These are phyloP conservation scores for Globisporangium mamillatum DNA, from an alignment of 352 stramenopile genomes.

Conservation along the genomic window DNA sequence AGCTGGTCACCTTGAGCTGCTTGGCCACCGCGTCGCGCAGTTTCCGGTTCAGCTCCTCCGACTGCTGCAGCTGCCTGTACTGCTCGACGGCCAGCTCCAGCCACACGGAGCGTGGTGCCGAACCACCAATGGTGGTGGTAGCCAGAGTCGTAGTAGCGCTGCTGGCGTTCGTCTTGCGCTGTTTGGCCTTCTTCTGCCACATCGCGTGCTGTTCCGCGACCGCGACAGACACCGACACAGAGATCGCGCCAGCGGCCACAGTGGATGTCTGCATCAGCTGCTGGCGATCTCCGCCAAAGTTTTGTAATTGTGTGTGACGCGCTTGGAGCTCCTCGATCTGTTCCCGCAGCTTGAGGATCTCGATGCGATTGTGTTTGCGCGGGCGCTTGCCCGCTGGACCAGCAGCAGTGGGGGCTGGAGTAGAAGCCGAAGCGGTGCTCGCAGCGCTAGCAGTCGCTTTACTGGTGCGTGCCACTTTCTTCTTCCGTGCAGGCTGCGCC, in stretches of 20 bases:
- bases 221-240: background rate
- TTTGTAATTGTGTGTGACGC: background rate
- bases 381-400: constrained; percentile 1
- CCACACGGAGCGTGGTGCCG: constrained; percentile 27
- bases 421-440: background rate
- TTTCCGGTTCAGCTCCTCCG: constrained; percentile 37
- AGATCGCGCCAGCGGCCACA: background rate
- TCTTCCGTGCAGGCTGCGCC: background rate
- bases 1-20: constrained; percentile 42
- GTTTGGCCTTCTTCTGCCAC: background rate
- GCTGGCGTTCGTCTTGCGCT: background rate
- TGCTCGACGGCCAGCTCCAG: constrained; percentile 41
- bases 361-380: constrained; percentile 16
- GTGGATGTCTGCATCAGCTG: background rate
- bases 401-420: background rate
- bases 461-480: background rate
- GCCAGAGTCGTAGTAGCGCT: background rate
- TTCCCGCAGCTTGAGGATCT: constrained; percentile 18
- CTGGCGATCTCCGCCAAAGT: background rate
- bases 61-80: constrained; percentile 35
- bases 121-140: background rate
- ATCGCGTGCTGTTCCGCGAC: constrained; percentile 2
- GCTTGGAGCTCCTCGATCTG: constrained; percentile 12
- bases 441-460: background rate
- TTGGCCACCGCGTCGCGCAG: constrained; percentile 36